Evolutionary conservation across 2,329 filamentous ascomycete species (phyloP), one percentile per base, ranked within the genome.

Genomic region (Chrysoporthe deuterocubensis): DNA sequence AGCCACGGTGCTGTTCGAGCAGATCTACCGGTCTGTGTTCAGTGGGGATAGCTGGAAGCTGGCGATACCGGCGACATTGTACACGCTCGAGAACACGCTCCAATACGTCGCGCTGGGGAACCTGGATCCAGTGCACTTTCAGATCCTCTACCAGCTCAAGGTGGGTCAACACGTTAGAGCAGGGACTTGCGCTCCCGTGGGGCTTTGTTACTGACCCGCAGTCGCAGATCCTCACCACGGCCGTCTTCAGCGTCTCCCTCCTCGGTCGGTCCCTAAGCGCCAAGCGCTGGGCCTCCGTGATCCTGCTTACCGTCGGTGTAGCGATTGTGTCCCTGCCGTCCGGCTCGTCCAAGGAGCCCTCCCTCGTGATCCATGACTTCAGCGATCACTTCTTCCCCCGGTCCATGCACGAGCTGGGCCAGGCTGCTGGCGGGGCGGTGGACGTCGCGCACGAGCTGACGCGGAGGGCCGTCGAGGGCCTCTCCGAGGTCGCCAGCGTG

Each of bases 1-100:
- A 1, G 91, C 91, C 26, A 93, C 92, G 0, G 89, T 92, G 1
- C 84, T 97, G 21, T 92, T 96, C 75, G 87, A 90, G 74, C 90
- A 93, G 75, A 88, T 98, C 34, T 92, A 90, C 75, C 89, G 88
- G 73, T 88, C 90, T 42, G 91, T 97, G 18, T 97, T 98, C 76
- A 90, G 91, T 0, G 90, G 91, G 11, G 96, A 98, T 76, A 94
- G 94, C 72, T 98, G 95, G 95, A 97, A 97, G 79, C 82, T 99
- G 71, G 93, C 93, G 9, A 89, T 98, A 54, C 96, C 95, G 0
- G 96, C 95, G 4, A 85, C 89, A 4, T 84, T 98, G 1, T 98
- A 97, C 77, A 97, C 95, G 0, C 78, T 97, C 40, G 93, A 97
- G 75, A 98, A 97, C 76, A 92, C 92, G n/a, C 81, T 98, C 65